Base-by-base conservation (phyloP, 2,329 filamentous ascomycete species). In the Colletotrichum sp. region DNA sequence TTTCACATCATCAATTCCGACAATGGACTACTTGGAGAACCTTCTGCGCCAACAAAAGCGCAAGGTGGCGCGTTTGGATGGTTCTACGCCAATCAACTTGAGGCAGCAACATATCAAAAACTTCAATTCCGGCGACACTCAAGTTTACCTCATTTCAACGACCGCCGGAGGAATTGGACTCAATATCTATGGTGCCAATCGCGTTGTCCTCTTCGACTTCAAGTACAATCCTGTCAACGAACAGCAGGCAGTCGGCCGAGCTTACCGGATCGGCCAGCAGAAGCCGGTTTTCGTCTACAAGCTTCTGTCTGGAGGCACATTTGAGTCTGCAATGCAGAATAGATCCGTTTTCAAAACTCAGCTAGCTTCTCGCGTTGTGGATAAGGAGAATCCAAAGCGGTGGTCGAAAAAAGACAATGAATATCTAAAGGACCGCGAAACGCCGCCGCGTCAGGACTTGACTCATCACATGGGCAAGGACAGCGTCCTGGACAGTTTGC, bases 271-370 rank as follows among this genome's bases (percentile, higher is more conserved):
- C 38, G 95, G 96, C 0, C 96, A 98, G 83, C 87, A 85, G 48
- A 97, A 96, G 79, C 88, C 90, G 1, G 96, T 98, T 1, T 96
- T 91, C 81, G 95, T 98, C 2, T 98, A 98, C 84, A 93, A 94
- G 21, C 92, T 98, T 77, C 87, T 96, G 30, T 87, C 92, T 13
- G 94, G 92, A 3, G 96, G 95, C 3, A 97, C 95, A 0, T 96
- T 94, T 78, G 96, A 98, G 82, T 91, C 93, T 55, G 89, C 89
- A 12, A 85, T 97, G 62, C 92, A 96, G 79, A 94, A 95, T 82
- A 92, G 91, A 76, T 89, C 93, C 3, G 87, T 97, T 3, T 98
- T 96, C 89, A 98, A 98, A 83, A 93, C 89, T 36, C 94, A 97
- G 81, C 88, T 98, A 60, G 91, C 95, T 6, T 91, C 91, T 52